phyloP scores from a whole-genome alignment of 768 basidiomycete genomes.

The Pisolithus albus region DNA sequence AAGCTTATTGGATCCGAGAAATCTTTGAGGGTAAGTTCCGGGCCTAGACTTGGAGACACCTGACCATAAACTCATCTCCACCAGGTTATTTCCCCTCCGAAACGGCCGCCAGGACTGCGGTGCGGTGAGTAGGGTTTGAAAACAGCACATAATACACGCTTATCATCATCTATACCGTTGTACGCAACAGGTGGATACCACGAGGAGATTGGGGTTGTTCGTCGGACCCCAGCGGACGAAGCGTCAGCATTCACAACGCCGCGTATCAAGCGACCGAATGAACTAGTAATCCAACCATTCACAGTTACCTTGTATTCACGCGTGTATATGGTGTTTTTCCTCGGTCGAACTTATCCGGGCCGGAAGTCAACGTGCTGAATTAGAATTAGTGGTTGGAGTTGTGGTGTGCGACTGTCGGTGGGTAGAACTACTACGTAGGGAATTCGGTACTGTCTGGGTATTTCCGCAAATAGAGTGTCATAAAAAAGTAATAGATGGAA shows the following conservation, averaged over 20 bases:
- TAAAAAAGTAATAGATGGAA: slow-evolving; percentile 17
- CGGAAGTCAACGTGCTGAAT: slow-evolving; percentile 18
- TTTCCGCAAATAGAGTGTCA: slow-evolving; percentile 33
- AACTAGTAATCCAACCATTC: slow-evolving; percentile 7
- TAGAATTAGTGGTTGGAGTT: slow-evolving; percentile 14
- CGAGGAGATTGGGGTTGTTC: slow-evolving; percentile 96
- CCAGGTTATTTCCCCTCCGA: slow-evolving; percentile 76
- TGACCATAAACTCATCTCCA: neutral
- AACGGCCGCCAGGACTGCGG: slow-evolving; percentile 84
- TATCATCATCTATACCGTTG: slow-evolving; percentile 6
- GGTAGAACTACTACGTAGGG: neutral
- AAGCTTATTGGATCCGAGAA: slow-evolving; percentile 89
- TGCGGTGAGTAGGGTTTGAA: slow-evolving; percentile 51
- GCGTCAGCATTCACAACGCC: slow-evolving; percentile 91
- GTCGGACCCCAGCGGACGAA: slow-evolving; percentile 89
- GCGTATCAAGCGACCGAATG: slow-evolving; percentile 50
- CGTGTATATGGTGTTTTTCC: slow-evolving; percentile 12
- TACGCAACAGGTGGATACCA: slow-evolving; percentile 70
- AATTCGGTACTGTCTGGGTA: slow-evolving; percentile 18
- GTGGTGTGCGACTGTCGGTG: slow-evolving; percentile 5
- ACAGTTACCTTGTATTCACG: neutral
- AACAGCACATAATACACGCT: slow-evolving; percentile 4
- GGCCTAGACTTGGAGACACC: neutral
- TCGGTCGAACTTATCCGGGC: slow-evolving; percentile 18
- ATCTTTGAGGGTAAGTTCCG: slow-evolving; percentile 66